Percentiles rank a stretch among this genome's conserved stretches.
Evolutionary conservation across 148 eudicot species (phyloP).

Genomic region (Vaccinium corymbosum): DNA sequence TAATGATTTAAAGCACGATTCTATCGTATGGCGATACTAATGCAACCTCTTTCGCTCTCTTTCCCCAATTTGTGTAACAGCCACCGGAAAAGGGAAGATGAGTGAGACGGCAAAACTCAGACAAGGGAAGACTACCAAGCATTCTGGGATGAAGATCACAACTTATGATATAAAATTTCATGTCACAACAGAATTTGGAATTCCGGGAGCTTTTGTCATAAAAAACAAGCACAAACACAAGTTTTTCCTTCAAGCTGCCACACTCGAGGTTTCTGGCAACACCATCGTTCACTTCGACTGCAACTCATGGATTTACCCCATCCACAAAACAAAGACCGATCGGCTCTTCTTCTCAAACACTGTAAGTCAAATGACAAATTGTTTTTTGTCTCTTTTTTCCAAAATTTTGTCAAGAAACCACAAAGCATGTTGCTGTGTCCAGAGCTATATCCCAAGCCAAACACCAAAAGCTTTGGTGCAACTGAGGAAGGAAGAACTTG

Average conservation of each 20-base stretch:
- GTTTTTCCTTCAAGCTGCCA: conserved; percentile 22
- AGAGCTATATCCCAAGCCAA: conserved; percentile 40
- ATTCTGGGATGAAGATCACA: neutral
- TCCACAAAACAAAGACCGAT: conserved; percentile 14
- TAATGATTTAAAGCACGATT: neutral
- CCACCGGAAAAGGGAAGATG: conserved; percentile 21
- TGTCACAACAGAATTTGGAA: conserved; percentile 21
- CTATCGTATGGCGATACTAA: neutral
- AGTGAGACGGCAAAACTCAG: conserved; percentile 17
- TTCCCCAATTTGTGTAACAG: neutral
- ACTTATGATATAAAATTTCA: conserved; percentile 18
- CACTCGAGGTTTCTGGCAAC: conserved; percentile 1
- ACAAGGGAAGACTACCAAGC: conserved; percentile 18
- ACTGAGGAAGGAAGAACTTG: conserved; percentile 42
- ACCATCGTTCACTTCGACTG: conserved; percentile 20
- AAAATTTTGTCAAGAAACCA: neutral
- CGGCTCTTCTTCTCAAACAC: conserved; percentile 29
- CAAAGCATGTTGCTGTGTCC: neutral
- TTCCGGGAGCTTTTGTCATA: conserved; percentile 27
- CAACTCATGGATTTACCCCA: conserved; percentile 31
- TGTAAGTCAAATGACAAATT: conserved; percentile 15
- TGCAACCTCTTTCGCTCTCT: neutral
- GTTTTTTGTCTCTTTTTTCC: neutral
- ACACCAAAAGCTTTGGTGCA: conserved; percentile 40
- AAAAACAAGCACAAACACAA: conserved; percentile 20